A percentile compares a stretch with the other conserved stretches of the same genome.
Evolutionary conservation across 768 basidiomycete genomes (phyloP).

Genomic region (Hypholoma sublateritium): DNA sequence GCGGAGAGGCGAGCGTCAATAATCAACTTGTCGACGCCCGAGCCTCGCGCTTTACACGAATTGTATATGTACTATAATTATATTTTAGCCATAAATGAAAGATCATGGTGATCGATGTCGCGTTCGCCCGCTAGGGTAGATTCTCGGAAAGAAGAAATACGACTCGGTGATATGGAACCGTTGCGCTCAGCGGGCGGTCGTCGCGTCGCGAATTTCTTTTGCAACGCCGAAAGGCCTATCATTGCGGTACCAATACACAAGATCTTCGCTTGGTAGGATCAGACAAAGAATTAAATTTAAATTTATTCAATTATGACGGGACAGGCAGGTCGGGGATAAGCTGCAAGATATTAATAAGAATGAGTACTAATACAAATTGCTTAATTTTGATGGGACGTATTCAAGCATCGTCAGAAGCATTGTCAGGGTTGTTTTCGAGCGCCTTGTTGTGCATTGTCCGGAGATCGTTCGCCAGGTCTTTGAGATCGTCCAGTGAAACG

Average conservation of each 20-base stretch:
- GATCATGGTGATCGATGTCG: slow-evolving; percentile 1
- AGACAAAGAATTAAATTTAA: neutral
- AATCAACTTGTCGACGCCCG: neutral
- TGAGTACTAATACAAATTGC: neutral
- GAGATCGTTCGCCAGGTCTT: slow-evolving; percentile 53
- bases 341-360: neutral
- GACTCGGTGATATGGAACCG: slow-evolving; percentile 6
- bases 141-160: slow-evolving; percentile 4
- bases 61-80: neutral
- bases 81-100: neutral
- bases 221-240: neutral
- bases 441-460: slow-evolving; percentile 59
- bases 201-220: neutral
- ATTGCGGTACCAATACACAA: neutral
- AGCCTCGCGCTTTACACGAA: neutral
- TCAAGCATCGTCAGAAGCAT: neutral
- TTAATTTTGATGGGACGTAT: neutral
- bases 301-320: neutral
- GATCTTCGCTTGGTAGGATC: neutral
- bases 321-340: neutral
- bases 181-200: neutral
- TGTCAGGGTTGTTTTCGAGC: slow-evolving; percentile 12
- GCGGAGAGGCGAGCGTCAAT: no score
- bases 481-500: slow-evolving; percentile 55
- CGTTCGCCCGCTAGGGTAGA: neutral